Base-by-base conservation (phyloP, 2,329 filamentous ascomycete genomes). In the Scedosporium dehoogii region DNA sequence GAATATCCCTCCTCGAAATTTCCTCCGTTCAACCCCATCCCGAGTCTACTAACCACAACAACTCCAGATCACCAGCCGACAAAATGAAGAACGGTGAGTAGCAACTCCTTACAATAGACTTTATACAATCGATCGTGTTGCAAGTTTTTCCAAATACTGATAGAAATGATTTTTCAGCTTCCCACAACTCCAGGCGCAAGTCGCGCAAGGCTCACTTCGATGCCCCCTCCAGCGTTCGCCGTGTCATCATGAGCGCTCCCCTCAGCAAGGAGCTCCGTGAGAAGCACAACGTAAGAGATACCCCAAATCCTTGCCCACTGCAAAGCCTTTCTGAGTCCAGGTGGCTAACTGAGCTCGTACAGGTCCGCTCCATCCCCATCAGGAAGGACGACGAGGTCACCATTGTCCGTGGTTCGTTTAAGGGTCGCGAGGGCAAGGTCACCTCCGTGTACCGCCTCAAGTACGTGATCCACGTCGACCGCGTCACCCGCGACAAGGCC, bases 391-490 rank as follows among this genome's bases (percentile, higher is more conserved):
- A 96, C 81, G 91, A 96, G 82, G 92, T 97, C 77, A 84, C 84
- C 76, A 89, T 99, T 74, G 88, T 93, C 76, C 92, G 94, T 72
- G 94, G 94, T 74, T 82, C 84, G 81, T 90, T 96, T 86, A 97
- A 97, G 86, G 94, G 93, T 76, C 91, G 92, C 75, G 93, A 97
- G 85, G 94, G 94, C 84, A 97, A 97, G 85, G 85, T 99, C 81
- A 92, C 88, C 73, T 91, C 90, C 74, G 93, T 97, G 78, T 99
- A 96, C 89, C 91, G 92, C 79, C 89, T 96, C 75, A 97, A 97
- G 83, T 99, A 94, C 82, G 85, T 92, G 76, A 88, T 99, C 77
- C 93, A 97, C 87, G 80, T 99, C 79, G 93, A 97, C 87, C 91
- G 93, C 74, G 88, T 99, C 77, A 88, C 88, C 79, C 91, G 92